Evolutionary conservation across 2,329 filamentous ascomycete species (phyloP), one percentile per base, ranked within the genome.

Genomic region (Aureobasidium sp.): DNA sequence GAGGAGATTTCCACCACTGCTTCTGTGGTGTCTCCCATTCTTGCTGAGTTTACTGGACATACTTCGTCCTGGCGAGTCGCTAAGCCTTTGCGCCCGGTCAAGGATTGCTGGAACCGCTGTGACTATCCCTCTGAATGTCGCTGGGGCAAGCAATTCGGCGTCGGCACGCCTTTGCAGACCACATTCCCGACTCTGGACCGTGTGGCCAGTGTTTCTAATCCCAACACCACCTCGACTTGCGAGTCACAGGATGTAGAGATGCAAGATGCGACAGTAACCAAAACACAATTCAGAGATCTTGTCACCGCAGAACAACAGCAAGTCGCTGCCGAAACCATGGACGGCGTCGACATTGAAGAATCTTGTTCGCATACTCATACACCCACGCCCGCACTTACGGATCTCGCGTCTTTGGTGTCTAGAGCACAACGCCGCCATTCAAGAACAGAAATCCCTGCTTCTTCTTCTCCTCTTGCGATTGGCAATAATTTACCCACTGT

Each of bases 51-150:
- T 3, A 0, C 15, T n/a, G 15, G 12, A 8, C 24, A 35, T 14
- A 45, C 39, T 7, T 42, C 22, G 2, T 53, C 45, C 15, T 53
- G 47, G 45, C 22, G 27, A 8, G 6, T 15, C 14, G 35, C n/a
- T 2, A 14, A 29, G 22, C 17, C 47, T 7, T 12, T 24, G 6
- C n/a, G 12, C 5, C 57, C 37, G 9, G 19, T 29, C 22, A 72
- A 74, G 58, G 70, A 78, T 62, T 80, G 78, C 67, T 79, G 76
- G 75, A 69, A 69, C 11, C 65, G 54, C 5, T 80, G 78, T 66
- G 75, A 79, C 56, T 80, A 78, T 62, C 78, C 78, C 0, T 74
- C 71, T 31, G 74, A 79, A 57, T 80, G 78, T 64, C 73, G 76
- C 6, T 75, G 73, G 73, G 72, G 72, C 6, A 72, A 70, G 61